Percentiles rank a stretch among this genome's conserved stretches.
phyloP scores from a whole-genome alignment of 805 yeast genomes.

The Saccharomycopsis babjevae region DNA sequence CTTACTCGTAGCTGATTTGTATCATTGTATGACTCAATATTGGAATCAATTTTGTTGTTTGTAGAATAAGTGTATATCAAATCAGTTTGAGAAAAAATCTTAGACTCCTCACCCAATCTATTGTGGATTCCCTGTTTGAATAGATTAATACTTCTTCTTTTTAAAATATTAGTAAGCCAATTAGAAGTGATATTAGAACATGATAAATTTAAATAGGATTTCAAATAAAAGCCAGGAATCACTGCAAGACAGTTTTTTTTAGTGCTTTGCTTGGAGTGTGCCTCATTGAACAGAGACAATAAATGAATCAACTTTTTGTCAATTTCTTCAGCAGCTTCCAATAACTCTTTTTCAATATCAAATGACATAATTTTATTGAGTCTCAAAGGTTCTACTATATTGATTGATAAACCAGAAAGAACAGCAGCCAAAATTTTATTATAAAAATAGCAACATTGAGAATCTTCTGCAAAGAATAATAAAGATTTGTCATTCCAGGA shows the following conservation, averaged over 20 bases:
- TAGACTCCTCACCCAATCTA: not conserved
- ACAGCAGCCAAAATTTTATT: constrained; percentile 13
- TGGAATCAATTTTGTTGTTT: not conserved
- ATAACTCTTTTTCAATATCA: constrained; percentile 4
- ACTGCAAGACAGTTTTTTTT: constrained; percentile 1
- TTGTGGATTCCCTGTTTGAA: constrained; percentile 10
- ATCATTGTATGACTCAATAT: constrained; percentile 1
- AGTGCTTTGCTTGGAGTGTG: not conserved
- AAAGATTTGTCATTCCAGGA: constrained; percentile 13
- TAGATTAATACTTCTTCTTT: constrained; percentile 12
- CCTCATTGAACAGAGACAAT: not conserved
- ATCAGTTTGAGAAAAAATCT: not conserved
- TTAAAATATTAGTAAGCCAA: constrained; percentile 1
- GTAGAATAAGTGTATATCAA: not conserved
- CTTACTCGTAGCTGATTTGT: constrained; percentile 7
- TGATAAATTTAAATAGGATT: not conserved
- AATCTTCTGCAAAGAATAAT: constrained; percentile 6
- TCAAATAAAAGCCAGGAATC: constrained; percentile 11
- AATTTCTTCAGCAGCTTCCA: constrained; percentile 2
- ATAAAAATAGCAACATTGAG: constrained; percentile 2
- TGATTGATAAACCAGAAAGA: constrained; percentile 2
- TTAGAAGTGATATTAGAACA: constrained; percentile 1
- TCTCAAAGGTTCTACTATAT: constrained; percentile 12
- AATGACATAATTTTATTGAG: constrained; percentile 3
- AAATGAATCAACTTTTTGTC: not conserved